Evolutionary conservation across 2,329 filamentous ascomycete species (phyloP).

Genomic region (Ophiostoma quercus): DNA sequence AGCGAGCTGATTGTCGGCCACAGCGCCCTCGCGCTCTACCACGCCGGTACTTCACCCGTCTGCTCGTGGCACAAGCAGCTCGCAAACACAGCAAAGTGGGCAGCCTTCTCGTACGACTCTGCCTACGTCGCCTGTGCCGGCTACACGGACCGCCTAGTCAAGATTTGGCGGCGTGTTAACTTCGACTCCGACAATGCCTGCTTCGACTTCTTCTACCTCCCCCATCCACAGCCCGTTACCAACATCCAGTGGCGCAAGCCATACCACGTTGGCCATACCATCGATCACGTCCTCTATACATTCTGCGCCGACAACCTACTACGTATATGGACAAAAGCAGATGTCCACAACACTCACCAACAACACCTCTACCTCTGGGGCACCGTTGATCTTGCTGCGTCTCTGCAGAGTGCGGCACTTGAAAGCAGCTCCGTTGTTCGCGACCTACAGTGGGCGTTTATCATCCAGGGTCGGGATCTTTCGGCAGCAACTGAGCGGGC

Average conservation of each 20-base stretch:
- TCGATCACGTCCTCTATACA: conserved; percentile 86
- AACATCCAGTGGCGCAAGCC: conserved; percentile 80
- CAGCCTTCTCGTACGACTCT: conserved; percentile 78
- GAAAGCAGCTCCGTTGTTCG: conserved; percentile 25
- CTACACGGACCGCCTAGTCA: conserved; percentile 73
- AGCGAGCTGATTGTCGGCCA: conserved; percentile 81
- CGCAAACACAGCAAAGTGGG: conserved; percentile 67
- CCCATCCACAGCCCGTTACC: conserved; percentile 77
- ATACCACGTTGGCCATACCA: conserved; percentile 67
- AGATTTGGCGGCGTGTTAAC: conserved; percentile 84
- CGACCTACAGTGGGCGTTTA: conserved; percentile 60
- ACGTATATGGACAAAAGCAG: conserved; percentile 75
- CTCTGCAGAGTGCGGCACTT: conserved; percentile 50
- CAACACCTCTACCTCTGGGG: conserved; percentile 76
- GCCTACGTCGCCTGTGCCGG: conserved; percentile 79
- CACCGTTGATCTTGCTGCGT: conserved; percentile 67
- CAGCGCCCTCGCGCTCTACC: conserved; percentile 63
- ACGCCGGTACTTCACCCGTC: conserved; percentile 44
- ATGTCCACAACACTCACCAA: conserved; percentile 55
- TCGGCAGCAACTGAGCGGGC: conserved; percentile 70
- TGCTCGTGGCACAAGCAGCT: conserved; percentile 70
- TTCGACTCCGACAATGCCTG: conserved; percentile 77
- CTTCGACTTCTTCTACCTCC: conserved; percentile 86
- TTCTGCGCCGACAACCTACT: conserved; percentile 75
- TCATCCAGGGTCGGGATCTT: conserved; percentile 78